phyloP scores from a whole-genome alignment of 164 flowering plant genomes.

The Echeveria elegans region DNA sequence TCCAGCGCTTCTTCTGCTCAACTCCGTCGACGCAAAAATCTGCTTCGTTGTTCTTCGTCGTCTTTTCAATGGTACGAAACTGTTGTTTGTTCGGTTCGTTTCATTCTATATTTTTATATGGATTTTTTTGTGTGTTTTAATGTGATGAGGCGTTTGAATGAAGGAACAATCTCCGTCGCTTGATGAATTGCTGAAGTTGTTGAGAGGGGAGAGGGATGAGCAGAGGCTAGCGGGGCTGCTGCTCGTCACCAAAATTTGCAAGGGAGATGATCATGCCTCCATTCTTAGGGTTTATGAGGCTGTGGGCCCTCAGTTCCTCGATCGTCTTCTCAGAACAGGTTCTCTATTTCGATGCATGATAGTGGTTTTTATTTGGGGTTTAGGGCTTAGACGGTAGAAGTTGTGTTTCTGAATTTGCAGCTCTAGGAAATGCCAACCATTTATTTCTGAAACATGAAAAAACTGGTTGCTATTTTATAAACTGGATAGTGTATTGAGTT shows the following conservation, averaged over 20 bases:
- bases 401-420: background rate
- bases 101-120: too few species aligned
- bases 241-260: slow-evolving; percentile 62
- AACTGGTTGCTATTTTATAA: too few species aligned
- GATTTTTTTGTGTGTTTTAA: too few species aligned
- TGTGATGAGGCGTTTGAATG: background rate
- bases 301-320: slow-evolving; percentile 61
- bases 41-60: background rate
- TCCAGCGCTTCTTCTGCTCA: background rate
- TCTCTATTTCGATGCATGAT: background rate
- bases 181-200: slow-evolving; percentile 70
- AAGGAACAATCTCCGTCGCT: slow-evolving; percentile 28
- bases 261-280: slow-evolving; percentile 48
- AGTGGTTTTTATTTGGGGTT: background rate
- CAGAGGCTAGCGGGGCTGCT: slow-evolving; percentile 89
- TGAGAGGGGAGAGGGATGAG: slow-evolving; percentile 81
- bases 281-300: slow-evolving; percentile 56
- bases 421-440: too few species aligned
- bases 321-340: slow-evolving; percentile 87
- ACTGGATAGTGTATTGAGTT: background rate
- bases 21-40: too few species aligned
- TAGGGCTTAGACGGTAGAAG: background rate
- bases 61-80: background rate
- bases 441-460: too few species aligned
- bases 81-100: background rate